These are phyloP conservation scores for Coix lacrymajobi DNA, from an alignment of 176 grass and related monocot species.

Conservation along the genomic window DNA sequence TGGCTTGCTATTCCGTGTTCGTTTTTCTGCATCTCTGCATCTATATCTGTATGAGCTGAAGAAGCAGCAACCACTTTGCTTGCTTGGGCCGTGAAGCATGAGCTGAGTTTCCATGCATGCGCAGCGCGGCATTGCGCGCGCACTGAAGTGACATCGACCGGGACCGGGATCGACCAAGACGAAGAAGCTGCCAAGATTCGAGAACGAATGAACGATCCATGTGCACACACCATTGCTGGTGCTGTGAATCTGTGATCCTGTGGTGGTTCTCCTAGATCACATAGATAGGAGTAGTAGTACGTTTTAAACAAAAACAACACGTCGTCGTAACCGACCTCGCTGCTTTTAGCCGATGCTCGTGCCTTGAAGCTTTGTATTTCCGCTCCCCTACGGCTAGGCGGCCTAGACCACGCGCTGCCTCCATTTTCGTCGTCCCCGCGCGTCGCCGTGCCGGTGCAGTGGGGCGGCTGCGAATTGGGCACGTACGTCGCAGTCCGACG, in stretches of 20 bases:
- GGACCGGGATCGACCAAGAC: neutral
- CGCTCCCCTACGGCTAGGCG: neutral
- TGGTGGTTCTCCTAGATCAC: neutral
- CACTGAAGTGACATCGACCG: neutral
- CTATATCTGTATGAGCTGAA: too few species aligned
- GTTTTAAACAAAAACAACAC: neutral
- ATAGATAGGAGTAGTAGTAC: neutral
- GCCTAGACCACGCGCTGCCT: neutral
- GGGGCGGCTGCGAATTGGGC: slow-evolving; percentile 35
- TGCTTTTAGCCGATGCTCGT: slow-evolving; percentile 14
- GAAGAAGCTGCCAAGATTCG: neutral
- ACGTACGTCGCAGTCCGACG: neutral
- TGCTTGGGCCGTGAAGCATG: slow-evolving; percentile 23
- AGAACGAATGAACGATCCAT: neutral
- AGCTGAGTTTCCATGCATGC: neutral
- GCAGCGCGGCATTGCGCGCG: neutral
- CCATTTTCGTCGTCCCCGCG: neutral
- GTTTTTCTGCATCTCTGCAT: neutral
- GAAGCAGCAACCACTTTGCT: neutral
- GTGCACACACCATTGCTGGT: neutral
- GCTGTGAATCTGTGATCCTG: neutral
- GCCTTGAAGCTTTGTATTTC: slow-evolving; percentile 41
- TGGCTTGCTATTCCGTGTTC: neutral
- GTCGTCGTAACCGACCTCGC: slow-evolving; percentile 14
- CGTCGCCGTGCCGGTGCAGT: neutral